Base-by-base conservation (phyloP, 768 basidiomycete genomes). In the Rubroboletus pulcherrimus region DNA sequence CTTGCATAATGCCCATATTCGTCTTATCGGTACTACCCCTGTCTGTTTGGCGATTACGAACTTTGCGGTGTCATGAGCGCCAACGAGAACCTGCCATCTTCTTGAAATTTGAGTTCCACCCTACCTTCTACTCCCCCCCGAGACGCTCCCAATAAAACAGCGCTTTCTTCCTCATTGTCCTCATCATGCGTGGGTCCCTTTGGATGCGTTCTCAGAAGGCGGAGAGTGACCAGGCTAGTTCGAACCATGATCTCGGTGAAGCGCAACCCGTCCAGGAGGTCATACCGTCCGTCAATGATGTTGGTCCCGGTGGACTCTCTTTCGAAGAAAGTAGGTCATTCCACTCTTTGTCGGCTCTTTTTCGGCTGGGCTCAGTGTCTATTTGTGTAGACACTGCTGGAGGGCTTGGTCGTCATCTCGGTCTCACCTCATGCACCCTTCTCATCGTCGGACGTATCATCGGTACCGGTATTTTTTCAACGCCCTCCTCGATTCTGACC, bases 381-480 rank as follows among this genome's bases (percentile, higher is more conserved):
- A 6, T 35, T 10, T 30, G 15, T 8, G 2, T 52, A 81, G 81
- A 77, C 59, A 67, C 75, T 11, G 77, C 78, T 12, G 82, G 81
- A 19, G 82, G 82, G 9, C 79, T 82, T 68, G 81, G 82, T 4
- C 75, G 81, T 39, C 81, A 83, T 60, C 70, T 83, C 1, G 81
- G 81, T 12, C 75, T 82, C 7, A 74, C 78, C 54, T 79, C 77
- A 38, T 83, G 80, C 53, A 83, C 81, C 1, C 74, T 83, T 60
- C 68, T 81, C 26, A 81, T 82, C 15, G 77, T 83, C 24, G 82
- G 82, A 1, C 70, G 75, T 37, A 79, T 84, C 56, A 82, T 84
- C 56, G 82, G 83, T 0, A 82, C 81, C 0, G 82, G 81, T 21
- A 83, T 85, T 60, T 84, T 84, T 70, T 80, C 81, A 24, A 24